Evolutionary conservation across 164 flowering plant genomes (phyloP).

Genomic region (Tinospora cordifolia): DNA sequence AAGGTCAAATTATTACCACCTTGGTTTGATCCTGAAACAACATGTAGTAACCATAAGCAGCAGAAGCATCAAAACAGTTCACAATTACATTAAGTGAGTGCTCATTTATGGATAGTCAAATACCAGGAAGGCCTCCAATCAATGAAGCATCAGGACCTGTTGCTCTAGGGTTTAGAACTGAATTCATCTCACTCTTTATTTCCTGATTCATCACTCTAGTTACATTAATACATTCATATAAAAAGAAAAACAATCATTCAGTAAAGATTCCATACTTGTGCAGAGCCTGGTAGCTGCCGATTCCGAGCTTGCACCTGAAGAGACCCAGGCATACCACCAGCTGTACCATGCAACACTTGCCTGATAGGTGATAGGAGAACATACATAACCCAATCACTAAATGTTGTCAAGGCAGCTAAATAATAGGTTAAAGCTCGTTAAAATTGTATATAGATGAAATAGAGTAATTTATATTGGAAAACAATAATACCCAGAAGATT

Average conservation of each 20-base stretch:
- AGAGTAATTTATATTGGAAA: background rate
- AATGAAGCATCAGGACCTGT: constrained; percentile 70
- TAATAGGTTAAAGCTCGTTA: no score
- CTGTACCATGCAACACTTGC: constrained; percentile 89
- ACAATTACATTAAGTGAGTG: background rate
- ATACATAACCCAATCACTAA: background rate
- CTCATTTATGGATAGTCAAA: background rate
- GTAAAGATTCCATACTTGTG: constrained; percentile 38
- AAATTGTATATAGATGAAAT: background rate
- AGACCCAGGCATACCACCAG: constrained; percentile 65
- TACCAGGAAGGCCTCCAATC: constrained; percentile 68
- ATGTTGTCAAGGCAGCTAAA: no score
- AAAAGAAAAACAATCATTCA: background rate
- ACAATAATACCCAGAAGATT: constrained; percentile 76
- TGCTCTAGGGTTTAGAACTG: constrained; percentile 54
- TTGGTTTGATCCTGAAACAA: constrained; percentile 79
- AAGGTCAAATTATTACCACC: constrained; percentile 81
- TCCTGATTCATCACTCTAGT: constrained; percentile 40
- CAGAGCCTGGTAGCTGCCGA: constrained; percentile 71
- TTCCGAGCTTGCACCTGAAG: constrained; percentile 73
- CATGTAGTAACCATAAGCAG: constrained; percentile 3
- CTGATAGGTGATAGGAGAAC: constrained; percentile 41
- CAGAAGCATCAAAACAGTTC: background rate
- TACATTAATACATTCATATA: constrained; percentile 1
- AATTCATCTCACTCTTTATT: constrained; percentile 55